Evolutionary conservation across 305 asterid genomes (phyloP).

Genomic region (Fraxinus dipetala): DNA sequence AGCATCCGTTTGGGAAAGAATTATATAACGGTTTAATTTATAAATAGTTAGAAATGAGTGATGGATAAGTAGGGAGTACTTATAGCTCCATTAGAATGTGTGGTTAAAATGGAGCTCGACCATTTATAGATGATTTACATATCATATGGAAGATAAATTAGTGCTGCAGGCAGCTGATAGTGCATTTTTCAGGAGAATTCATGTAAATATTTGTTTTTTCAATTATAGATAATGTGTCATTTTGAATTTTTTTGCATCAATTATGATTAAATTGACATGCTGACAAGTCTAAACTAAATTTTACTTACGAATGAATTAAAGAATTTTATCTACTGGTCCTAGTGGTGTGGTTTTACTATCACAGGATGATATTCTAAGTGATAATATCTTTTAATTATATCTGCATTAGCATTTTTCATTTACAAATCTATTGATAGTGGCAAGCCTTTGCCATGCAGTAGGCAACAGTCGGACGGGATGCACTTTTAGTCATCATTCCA

Average conservation of each 20-base stretch:
- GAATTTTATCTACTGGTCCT: background rate
- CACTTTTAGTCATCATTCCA: slow-evolving; percentile 81
- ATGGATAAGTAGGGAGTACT: background rate
- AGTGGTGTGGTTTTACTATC: background rate
- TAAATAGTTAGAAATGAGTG: background rate
- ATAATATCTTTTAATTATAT: background rate
- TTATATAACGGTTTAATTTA: background rate
- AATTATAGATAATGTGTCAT: background rate
- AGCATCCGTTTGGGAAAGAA: background rate
- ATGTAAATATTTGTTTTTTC: background rate
- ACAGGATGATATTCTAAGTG: background rate
- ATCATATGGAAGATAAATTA: background rate
- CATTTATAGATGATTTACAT: background rate
- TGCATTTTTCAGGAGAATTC: background rate
- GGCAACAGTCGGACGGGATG: slow-evolving; percentile 68
- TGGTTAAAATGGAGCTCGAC: background rate
- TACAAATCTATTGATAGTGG: slow-evolving; percentile 31
- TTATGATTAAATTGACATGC: background rate
- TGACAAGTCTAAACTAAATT: background rate
- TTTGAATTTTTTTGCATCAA: background rate
- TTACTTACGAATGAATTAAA: background rate
- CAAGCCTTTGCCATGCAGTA: slow-evolving; percentile 49
- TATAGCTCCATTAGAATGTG: background rate
- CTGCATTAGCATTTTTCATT: background rate
- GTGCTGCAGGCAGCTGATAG: background rate